These are phyloP conservation scores for Pythium apleroticum DNA, from an alignment of 352 stramenopile species.

Conservation along the genomic window DNA sequence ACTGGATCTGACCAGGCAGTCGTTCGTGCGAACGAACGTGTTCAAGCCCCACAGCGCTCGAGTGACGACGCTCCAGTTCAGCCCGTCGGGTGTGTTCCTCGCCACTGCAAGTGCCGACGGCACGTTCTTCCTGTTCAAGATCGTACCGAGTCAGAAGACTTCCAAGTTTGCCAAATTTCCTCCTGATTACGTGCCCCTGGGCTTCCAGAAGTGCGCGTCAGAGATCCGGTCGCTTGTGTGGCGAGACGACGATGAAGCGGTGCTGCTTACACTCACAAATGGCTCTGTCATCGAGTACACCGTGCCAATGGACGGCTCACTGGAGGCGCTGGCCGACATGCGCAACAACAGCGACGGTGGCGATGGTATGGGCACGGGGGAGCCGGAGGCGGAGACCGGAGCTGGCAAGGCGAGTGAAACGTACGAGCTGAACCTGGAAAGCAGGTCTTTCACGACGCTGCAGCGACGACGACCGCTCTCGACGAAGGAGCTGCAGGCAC, in stretches of 20 bases:
- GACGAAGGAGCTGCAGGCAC: conserved; percentile 49
- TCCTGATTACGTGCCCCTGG: conserved; percentile 67
- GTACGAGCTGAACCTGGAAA: conserved; percentile 51
- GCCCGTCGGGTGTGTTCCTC: conserved; percentile 63
- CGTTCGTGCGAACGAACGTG: conserved; percentile 66
- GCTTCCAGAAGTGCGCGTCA: conserved; percentile 59
- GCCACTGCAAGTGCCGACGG: conserved; percentile 75
- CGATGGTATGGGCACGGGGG: background rate
- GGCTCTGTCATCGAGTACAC: conserved; percentile 72
- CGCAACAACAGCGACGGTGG: conserved; percentile 9
- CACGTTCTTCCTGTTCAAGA: conserved; percentile 88
- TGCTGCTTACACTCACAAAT: conserved; percentile 64
- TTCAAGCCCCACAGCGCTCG: conserved; percentile 89
- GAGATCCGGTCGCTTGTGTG: conserved; percentile 52
- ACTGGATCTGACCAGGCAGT: conserved; percentile 46
- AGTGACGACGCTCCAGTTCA: conserved; percentile 74
- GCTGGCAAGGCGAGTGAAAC: conserved; percentile 36
- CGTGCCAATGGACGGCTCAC: conserved; percentile 36
- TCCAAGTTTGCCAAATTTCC: conserved; percentile 55
- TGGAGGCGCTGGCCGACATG: conserved; percentile 23
- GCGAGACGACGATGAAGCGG: conserved; percentile 58
- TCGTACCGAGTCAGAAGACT: conserved; percentile 47
- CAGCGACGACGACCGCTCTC: conserved; percentile 51
- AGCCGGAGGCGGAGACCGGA: background rate
- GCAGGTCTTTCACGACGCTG: conserved; percentile 40